Conservation (phyloP, 108 stramenopile species). For the Nitzschia sp. region DNA sequence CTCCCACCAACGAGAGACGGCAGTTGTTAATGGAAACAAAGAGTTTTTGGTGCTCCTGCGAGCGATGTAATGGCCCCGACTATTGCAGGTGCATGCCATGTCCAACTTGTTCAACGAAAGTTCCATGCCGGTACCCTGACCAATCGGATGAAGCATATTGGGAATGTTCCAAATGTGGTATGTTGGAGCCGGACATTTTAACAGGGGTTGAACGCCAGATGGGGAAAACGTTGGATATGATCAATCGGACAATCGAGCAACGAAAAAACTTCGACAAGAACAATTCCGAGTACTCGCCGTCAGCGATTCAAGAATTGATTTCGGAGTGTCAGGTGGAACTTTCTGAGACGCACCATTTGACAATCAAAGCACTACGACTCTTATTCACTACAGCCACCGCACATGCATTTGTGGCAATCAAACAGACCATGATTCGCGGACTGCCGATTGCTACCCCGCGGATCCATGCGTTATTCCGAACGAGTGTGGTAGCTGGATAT, state of each 20-base stretch:
- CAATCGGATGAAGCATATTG: constrained; percentile 11
- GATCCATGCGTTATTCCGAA: not conserved
- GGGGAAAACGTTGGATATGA: constrained; percentile 5
- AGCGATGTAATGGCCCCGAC: constrained; percentile 29
- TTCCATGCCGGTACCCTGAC: constrained; percentile 22
- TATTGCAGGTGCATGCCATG: constrained; percentile 25
- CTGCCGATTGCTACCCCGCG: not conserved
- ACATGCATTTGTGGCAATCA: constrained; percentile 20
- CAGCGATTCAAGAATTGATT: constrained; percentile 14
- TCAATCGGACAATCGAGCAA: constrained; percentile 5
- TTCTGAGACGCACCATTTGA: constrained; percentile 29
- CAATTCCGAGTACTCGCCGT: not conserved
- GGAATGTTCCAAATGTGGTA: constrained; percentile 22
- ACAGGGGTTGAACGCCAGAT: not conserved
- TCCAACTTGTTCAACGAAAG: constrained; percentile 3
- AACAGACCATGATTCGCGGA: constrained; percentile 16
- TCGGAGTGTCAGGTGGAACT: constrained; percentile 21
- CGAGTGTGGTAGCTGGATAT: constrained; percentile 13
- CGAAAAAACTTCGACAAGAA: constrained; percentile 2
- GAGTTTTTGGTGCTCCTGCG: constrained; percentile 18
- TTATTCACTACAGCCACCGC: constrained; percentile 18
- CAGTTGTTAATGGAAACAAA: constrained; percentile 23
- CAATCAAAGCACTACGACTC: constrained; percentile 29
- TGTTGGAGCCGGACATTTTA: constrained; percentile 7
- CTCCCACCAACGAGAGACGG: constrained; percentile 27